These are phyloP conservation scores for Morella rubra DNA, from an alignment of 306 rosid genomes.

Conservation along the genomic window DNA sequence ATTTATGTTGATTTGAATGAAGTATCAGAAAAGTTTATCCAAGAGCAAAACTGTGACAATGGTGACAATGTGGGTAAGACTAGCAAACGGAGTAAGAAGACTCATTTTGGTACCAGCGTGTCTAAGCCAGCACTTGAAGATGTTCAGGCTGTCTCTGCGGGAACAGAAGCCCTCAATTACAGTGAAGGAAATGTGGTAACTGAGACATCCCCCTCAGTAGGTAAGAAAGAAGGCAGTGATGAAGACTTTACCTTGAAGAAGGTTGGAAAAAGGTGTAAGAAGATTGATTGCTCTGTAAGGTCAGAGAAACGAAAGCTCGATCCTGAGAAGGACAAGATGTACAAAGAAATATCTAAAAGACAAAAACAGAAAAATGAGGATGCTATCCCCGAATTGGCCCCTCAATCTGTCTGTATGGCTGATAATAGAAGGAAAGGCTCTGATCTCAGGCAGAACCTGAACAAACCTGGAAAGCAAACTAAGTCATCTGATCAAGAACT, in stretches of 20 bases:
- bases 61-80: conserved; percentile 23
- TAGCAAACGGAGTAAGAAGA: conserved; percentile 44
- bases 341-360: conserved; percentile 29
- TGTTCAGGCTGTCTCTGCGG: conserved; percentile 30
- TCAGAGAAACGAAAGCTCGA: conserved; percentile 36
- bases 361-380: conserved; percentile 33
- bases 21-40: conserved; percentile 24
- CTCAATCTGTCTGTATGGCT: conserved; percentile 29
- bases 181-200: conserved; percentile 19
- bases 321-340: conserved; percentile 25
- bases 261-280: conserved; percentile 30
- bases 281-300: conserved; percentile 16
- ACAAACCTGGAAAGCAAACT: conserved; percentile 27
- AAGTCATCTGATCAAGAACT: conserved; percentile 27
- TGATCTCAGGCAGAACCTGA: conserved; percentile 16
- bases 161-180: conserved; percentile 29
- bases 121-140: conserved; percentile 31
- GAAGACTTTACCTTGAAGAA: conserved; percentile 26
- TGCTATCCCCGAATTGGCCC: conserved; percentile 27
- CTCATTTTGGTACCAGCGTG: conserved; percentile 14
- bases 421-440: conserved; percentile 19
- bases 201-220: conserved; percentile 21
- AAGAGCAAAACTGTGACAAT: conserved; percentile 25
- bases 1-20: conserved; percentile 24
- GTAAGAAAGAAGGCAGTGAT: conserved; percentile 35